Percentiles rank a stretch among this genome's conserved stretches.
Evolutionary conservation across 352 stramenopile species (phyloP).

Genomic region (Globisporangium emineosum): DNA sequence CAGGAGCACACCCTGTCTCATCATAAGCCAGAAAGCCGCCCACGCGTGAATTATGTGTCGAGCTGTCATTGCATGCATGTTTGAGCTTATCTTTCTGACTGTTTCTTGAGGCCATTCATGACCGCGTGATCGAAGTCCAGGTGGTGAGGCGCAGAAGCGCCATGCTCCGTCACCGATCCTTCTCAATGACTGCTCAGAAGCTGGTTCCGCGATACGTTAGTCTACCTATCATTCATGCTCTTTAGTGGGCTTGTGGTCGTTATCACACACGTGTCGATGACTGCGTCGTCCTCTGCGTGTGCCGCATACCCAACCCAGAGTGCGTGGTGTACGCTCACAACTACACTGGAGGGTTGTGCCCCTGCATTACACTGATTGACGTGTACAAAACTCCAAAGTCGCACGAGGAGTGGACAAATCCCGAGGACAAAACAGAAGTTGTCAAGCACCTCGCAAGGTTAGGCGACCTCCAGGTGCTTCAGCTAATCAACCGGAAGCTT

Average conservation of each 20-base stretch:
- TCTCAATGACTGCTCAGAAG: not conserved
- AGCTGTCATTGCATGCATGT: not conserved
- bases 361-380: slow-evolving; percentile 35
- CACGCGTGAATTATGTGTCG: not conserved
- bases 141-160: no score
- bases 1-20: not conserved
- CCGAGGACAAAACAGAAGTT: slow-evolving; percentile 20
- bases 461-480: slow-evolving; percentile 34
- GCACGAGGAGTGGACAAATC: slow-evolving; percentile 27
- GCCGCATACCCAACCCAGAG: slow-evolving; percentile 17
- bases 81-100: not conserved
- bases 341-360: slow-evolving; percentile 17
- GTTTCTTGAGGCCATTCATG: not conserved
- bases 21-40: not conserved
- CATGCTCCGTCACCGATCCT: no score
- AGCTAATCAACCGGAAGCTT: slow-evolving; percentile 38
- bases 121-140: no score
- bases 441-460: slow-evolving; percentile 24
- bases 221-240: slow-evolving; percentile 17
- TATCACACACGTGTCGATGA: slow-evolving; percentile 18
- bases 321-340: slow-evolving; percentile 26
- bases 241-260: slow-evolving; percentile 15
- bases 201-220: slow-evolving; percentile 10
- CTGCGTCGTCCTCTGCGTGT: slow-evolving; percentile 17
- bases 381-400: slow-evolving; percentile 16